Evolutionary conservation across 1,139 yeast genomes (phyloP).

Genomic region (Yamadazyma conglobata): DNA sequence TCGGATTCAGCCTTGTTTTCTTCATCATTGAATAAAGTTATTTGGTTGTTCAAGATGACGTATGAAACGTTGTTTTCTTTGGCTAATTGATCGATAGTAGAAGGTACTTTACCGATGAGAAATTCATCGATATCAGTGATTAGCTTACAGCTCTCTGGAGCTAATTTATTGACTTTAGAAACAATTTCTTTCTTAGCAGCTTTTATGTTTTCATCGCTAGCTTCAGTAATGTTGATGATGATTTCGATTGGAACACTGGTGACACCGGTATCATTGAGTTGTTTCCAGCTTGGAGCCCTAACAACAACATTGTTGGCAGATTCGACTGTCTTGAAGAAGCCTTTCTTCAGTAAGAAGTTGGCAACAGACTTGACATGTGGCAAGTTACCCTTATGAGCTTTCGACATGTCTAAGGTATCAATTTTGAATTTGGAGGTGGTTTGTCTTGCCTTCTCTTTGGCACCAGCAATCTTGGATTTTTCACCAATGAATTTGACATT

Average conservation of each 20-base stretch:
- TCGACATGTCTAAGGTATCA: slow-evolving; percentile 74
- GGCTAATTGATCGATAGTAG: slow-evolving; percentile 43
- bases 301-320: slow-evolving; percentile 49
- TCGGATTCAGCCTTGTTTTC: slow-evolving; percentile 16
- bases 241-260: slow-evolving; percentile 41
- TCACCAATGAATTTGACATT: slow-evolving; percentile 68
- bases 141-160: slow-evolving; percentile 62
- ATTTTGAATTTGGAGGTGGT: slow-evolving; percentile 50
- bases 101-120: slow-evolving; percentile 52
- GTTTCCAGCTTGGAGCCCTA: slow-evolving; percentile 47
- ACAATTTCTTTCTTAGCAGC: slow-evolving; percentile 64
- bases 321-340: slow-evolving; percentile 45
- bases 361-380: slow-evolving; percentile 75
- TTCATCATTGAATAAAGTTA: slow-evolving; percentile 36
- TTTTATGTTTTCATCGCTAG: slow-evolving; percentile 33
- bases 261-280: slow-evolving; percentile 18
- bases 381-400: slow-evolving; percentile 80
- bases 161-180: slow-evolving; percentile 63
- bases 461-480: slow-evolving; percentile 50
- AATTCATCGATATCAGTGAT: slow-evolving; percentile 70
- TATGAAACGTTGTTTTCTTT: slow-evolving; percentile 49
- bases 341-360: slow-evolving; percentile 55
- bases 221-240: slow-evolving; percentile 30
- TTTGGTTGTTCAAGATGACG: slow-evolving; percentile 48
- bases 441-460: slow-evolving; percentile 57